These are phyloP conservation scores for Thymus mandschuricus DNA, from an alignment of 257 asterid genomes.

Conservation along the genomic window DNA sequence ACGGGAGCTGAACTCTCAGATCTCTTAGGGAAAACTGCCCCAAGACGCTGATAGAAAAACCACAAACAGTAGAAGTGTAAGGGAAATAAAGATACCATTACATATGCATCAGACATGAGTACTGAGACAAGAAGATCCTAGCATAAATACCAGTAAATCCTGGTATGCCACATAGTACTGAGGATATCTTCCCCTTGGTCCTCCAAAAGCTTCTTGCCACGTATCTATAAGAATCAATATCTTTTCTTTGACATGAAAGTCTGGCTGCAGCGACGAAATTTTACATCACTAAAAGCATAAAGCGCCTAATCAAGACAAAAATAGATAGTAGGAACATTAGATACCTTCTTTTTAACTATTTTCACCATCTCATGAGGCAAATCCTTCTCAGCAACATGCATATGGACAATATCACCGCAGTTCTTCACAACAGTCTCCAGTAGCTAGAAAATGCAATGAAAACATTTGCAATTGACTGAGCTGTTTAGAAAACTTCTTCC, in stretches of 20 bases:
- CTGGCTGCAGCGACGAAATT: conserved; percentile 75
- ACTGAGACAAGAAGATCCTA: conserved; percentile 20
- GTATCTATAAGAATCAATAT: conserved; percentile 94
- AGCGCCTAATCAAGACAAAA: conserved; percentile 17
- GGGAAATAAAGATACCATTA: conserved; percentile 18
- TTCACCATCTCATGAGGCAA: conserved; percentile 81
- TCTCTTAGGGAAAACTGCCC: conserved; percentile 97
- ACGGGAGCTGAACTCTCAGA: conserved; percentile 88
- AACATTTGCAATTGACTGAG: conserved; percentile 29
- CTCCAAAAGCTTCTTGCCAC: conserved; percentile 99
- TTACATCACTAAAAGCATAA: conserved; percentile 27
- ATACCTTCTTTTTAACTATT: conserved; percentile 80
- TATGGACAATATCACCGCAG: conserved; percentile 76
- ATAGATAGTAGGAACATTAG: conserved; percentile 16
- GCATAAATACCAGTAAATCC: conserved; percentile 77
- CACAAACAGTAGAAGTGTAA: conserved; percentile 30
- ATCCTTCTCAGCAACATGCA: conserved; percentile 80
- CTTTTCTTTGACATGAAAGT: conserved; percentile 96
- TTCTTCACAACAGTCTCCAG: conserved; percentile 85
- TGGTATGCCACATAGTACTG: conserved; percentile 93
- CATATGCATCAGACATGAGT: conserved; percentile 25
- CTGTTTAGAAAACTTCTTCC: conserved; percentile 27
- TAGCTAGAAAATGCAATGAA: conserved; percentile 48
- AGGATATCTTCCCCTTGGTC: conserved; percentile 89
- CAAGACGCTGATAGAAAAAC: conserved; percentile 72